phyloP scores from a whole-genome alignment of 2,329 filamentous ascomycete species.

The Xylaria sp. region DNA sequence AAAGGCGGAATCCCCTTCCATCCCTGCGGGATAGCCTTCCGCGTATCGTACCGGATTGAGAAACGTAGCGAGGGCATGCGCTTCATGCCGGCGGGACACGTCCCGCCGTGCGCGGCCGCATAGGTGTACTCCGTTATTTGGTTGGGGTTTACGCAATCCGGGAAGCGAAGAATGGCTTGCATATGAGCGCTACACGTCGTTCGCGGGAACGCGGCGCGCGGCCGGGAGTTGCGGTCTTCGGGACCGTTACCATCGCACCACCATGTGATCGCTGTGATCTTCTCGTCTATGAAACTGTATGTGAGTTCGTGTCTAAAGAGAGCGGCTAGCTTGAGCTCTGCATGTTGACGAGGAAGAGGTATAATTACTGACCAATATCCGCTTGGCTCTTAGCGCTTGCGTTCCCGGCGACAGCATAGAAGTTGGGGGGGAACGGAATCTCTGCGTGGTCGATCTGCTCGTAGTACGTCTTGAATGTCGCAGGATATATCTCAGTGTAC shows the following conservation, averaged over 20 bases:
- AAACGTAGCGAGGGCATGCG: constrained; percentile 61
- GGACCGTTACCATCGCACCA: constrained; percentile 53
- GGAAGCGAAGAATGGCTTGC: constrained; percentile 58
- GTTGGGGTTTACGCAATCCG: constrained; percentile 55
- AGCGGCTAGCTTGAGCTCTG: too few relatives aligned
- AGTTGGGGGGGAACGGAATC: constrained; percentile 57
- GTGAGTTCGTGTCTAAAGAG: neutral
- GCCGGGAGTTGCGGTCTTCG: constrained; percentile 46
- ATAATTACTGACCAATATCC: constrained; percentile 40
- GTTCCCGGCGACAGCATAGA: constrained; percentile 57
- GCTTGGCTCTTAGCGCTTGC: constrained; percentile 53
- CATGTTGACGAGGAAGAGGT: neutral
- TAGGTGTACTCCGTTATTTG: constrained; percentile 45
- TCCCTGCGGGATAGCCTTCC: constrained; percentile 53
- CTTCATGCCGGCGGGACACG: constrained; percentile 51
- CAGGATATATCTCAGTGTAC: constrained; percentile 53
- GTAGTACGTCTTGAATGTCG: constrained; percentile 61
- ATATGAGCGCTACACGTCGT: constrained; percentile 56
- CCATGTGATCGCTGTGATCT: constrained; percentile 49
- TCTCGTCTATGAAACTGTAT: constrained; percentile 37
- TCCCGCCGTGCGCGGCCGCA: constrained; percentile 25
- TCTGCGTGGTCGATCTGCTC: constrained; percentile 57
- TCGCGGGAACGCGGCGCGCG: constrained; percentile 49
- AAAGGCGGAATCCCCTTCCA: constrained; percentile 60
- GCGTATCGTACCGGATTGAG: constrained; percentile 49